These are phyloP conservation scores for Talaromyces piceae DNA, from an alignment of 2,329 filamentous ascomycete species.

Conservation along the genomic window DNA sequence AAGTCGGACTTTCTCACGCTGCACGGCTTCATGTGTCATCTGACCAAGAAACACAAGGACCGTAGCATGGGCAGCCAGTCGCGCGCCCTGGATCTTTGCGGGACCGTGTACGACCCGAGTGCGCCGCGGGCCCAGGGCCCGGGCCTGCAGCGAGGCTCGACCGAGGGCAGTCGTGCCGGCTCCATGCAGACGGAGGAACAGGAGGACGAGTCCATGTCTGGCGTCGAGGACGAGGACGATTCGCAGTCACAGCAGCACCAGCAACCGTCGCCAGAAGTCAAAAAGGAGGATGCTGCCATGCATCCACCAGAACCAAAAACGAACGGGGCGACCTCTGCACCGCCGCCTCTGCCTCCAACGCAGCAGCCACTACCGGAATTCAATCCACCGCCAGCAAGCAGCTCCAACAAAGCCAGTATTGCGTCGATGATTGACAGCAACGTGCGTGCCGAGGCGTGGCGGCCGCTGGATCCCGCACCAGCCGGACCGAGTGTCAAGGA, in stretches of 20 bases:
- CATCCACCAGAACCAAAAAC: neutral
- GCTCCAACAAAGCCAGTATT: constrained; percentile 32
- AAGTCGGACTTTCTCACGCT: constrained; percentile 36
- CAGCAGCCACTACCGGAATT: constrained; percentile 1
- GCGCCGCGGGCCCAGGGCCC: constrained; percentile 28
- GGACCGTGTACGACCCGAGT: constrained; percentile 31
- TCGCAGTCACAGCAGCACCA: neutral
- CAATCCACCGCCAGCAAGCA: constrained; percentile 17
- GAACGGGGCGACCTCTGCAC: neutral
- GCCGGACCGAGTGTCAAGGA: neutral
- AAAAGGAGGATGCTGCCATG: constrained; percentile 3
- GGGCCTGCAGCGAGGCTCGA: constrained; percentile 25
- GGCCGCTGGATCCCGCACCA: neutral
- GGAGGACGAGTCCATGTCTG: constrained; percentile 17
- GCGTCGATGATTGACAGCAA: constrained; percentile 33
- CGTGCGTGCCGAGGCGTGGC: constrained; percentile 12
- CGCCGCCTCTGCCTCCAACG: neutral
- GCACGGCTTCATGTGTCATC: constrained; percentile 36
- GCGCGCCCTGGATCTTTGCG: constrained; percentile 33
- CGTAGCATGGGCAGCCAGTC: constrained; percentile 34
- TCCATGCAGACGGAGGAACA: constrained; percentile 23
- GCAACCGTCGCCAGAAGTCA: neutral
- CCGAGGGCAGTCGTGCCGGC: constrained; percentile 27
- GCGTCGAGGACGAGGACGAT: constrained; percentile 5
- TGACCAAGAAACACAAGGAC: constrained; percentile 37